Evolutionary conservation across 208 protist species (phyloP), one percentile per base, ranked within the genome.

Genomic region (Acanthamoeba healyi): DNA sequence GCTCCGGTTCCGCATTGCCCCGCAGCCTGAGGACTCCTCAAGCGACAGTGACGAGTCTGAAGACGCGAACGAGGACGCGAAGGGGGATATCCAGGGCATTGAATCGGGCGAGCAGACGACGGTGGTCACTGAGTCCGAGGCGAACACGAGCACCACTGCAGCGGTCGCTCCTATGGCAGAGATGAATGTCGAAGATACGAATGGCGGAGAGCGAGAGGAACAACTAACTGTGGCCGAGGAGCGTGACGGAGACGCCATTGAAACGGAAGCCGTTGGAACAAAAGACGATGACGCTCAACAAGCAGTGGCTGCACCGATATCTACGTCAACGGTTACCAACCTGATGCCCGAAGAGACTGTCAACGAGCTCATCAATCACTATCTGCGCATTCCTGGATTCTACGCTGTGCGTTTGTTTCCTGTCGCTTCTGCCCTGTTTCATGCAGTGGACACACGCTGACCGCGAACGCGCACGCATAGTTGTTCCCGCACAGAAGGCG

Each of bases 301-400:
- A 54, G 49, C 49, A 54, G n/a, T n/a, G n/a, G n/a, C n/a, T n/a
- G n/a, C n/a, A n/a, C 26, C 51, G 49, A 12, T 49, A 12, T 12
- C 58, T 4, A 67, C 29, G 29, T 19, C 54, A 61, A 15, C 54
- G 22, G 58, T 24, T n/a, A 7, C 58, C n/a, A n/a, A 36, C n/a
- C 58, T 36, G 6, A 22, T 67, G 58, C 58, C 29, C n/a, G 4
- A 36, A 12, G 1, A 49, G 34, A 42, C 1, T 6, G 44, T 82
- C 26, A 9, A 44, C 26, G 72, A 44, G 32, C 72, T 82, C 22
- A 34, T 51, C 38, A 2, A 0, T 24, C 38, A 49, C 24, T 46
- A 82, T 26, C 44, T 82, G 72, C 38, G 32, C 38, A 36, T 82
- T 34, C 72, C 72, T 9, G 72, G 72, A 26, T 82, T 82, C 44